phyloP scores from a whole-genome alignment of 2,329 filamentous ascomycete species.

The Clonostachys rosea region DNA sequence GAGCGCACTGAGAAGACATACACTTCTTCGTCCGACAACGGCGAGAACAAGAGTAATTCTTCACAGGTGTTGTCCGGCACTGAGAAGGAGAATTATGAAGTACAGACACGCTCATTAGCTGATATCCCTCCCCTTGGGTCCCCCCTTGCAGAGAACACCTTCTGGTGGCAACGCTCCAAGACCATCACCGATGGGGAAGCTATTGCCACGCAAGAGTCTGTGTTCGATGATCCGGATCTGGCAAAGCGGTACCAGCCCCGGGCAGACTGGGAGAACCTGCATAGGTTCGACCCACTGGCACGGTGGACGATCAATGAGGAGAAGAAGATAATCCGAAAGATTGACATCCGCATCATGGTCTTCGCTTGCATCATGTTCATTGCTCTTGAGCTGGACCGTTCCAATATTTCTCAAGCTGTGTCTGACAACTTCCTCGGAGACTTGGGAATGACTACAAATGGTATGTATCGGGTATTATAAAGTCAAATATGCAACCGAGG shows the following conservation, averaged over 20 bases:
- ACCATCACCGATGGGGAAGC: not conserved
- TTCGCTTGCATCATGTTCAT: conserved; percentile 25
- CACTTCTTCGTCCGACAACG: too few species aligned
- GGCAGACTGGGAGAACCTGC: conserved; percentile 25
- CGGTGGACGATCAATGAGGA: conserved; percentile 30
- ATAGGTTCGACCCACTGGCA: conserved; percentile 26
- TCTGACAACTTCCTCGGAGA: conserved; percentile 42
- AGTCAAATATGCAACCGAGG: too few species aligned
- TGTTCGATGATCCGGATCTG: conserved; percentile 34
- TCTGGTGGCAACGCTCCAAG: too few species aligned
- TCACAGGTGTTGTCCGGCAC: too few species aligned
- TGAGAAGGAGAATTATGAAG: too few species aligned
- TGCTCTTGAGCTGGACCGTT: conserved; percentile 42
- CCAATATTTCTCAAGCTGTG: conserved; percentile 39
- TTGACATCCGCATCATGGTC: not conserved
- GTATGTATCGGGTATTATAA: not conserved
- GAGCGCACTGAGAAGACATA: too few species aligned
- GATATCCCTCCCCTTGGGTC: too few species aligned
- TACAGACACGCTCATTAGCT: too few species aligned
- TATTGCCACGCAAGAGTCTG: conserved; percentile 32
- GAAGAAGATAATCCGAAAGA: conserved; percentile 19
- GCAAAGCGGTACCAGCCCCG: conserved; percentile 23
- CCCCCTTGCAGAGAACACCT: too few species aligned
- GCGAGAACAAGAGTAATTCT: too few species aligned
- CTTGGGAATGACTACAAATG: conserved; percentile 34